These are phyloP conservation scores for Leonotis leonurus DNA, from an alignment of 257 asterid species.

Conservation along the genomic window DNA sequence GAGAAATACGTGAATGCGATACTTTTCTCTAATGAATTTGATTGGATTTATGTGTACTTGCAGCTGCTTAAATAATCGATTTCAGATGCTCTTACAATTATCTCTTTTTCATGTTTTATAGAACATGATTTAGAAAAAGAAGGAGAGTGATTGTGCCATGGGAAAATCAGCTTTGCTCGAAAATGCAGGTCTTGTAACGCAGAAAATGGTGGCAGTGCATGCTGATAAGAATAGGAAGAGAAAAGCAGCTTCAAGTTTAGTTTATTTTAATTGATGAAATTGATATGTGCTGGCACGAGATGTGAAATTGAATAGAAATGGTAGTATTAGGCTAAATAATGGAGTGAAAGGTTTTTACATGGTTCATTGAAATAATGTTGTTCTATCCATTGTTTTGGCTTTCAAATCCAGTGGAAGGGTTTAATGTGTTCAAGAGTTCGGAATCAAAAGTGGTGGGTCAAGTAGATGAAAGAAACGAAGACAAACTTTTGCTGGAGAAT, in stretches of 20 bases:
- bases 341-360: not conserved
- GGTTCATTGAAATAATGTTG: not conserved
- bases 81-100: not conserved
- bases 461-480: constrained; percentile 29
- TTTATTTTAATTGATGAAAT: not conserved
- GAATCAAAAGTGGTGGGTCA: constrained; percentile 34
- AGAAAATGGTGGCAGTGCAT: constrained; percentile 14
- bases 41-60: not conserved
- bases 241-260: constrained; percentile 41
- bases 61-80: not conserved
- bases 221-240: constrained; percentile 72
- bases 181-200: constrained; percentile 19
- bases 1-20: not conserved
- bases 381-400: constrained; percentile 2
- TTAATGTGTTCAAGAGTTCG: constrained; percentile 56
- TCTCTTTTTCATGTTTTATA: not conserved
- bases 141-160: constrained; percentile 25
- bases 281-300: too few relatives aligned
- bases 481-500: constrained; percentile 40
- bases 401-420: constrained; percentile 55
- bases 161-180: constrained; percentile 32
- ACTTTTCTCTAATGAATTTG: not conserved
- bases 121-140: constrained; percentile 35
- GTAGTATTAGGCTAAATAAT: not conserved
- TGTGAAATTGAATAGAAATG: too few relatives aligned